Evolutionary conservation across 225 moss, liverwort and hornwort genomes (phyloP), one percentile per base, ranked within the genome.

Genomic region (Sphagnum contortum): DNA sequence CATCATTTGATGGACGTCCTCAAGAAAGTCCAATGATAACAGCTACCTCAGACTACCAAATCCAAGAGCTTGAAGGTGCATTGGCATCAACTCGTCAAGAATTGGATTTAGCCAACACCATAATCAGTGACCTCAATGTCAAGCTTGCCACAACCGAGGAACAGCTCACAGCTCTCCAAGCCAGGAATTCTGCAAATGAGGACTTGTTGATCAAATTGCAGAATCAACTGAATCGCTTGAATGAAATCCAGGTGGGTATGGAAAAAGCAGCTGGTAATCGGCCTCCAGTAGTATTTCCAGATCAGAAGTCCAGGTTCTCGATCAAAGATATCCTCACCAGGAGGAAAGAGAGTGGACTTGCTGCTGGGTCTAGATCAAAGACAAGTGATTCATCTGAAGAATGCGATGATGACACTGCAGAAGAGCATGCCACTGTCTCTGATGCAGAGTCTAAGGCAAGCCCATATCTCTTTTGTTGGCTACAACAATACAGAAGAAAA

Each of bases 391-490:
- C 89, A 4, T 89, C 87, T 3, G 94, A 94, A 14, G 74, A 83
- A 50, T 29, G 29, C 29, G 1, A 29, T 29, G 47, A 46, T 6
- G 80, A 69, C 52, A 62, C 73, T 57, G 75, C 68, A 59, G 87
- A 88, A 60, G 81, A 87, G 66, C 73, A 29, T 29, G 80, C 75
- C 62, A 88, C 81, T 47, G 74, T 85, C 51, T 91, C 91, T 62
- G 94, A 94, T 64, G 76, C 86, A 0, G 91, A 89, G 66, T 88
- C 89, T 45, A 94, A 91, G 77, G 78, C 80, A 50, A 10, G 61
- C 47, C 52, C 6, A 52, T 5, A 52, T 52, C 9, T 29, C 52
- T 5, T 52, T 52, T 6, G 9, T 52, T 5, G 7, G 0, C 1
- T 6, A 6, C 6, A 5, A 9, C 6, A 5, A 9, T 52, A 9